Percentiles rank a stretch among this genome's conserved stretches.
phyloP scores from a whole-genome alignment of 148 eudicot genomes.

The Camellia japonica region DNA sequence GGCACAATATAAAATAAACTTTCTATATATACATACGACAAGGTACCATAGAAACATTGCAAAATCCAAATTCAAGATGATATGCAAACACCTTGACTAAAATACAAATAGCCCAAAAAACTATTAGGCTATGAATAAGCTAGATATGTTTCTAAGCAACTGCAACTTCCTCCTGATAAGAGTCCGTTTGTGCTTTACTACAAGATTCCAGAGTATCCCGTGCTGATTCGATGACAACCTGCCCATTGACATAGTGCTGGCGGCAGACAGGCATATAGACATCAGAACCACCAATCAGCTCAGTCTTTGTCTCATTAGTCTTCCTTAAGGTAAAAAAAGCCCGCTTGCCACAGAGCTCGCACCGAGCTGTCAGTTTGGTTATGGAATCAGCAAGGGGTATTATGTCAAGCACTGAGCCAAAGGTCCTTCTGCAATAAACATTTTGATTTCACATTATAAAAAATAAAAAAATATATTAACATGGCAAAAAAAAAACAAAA shows the following conservation, averaged over 20 bases:
- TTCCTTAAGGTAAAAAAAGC: slow-evolving; percentile 82
- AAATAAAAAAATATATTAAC: background rate
- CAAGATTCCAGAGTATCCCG: slow-evolving; percentile 24
- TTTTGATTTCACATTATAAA: background rate
- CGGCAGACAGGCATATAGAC: slow-evolving; percentile 94
- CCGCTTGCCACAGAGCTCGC: slow-evolving; percentile 70
- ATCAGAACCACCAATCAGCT: slow-evolving; percentile 81
- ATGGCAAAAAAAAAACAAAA: too few relatives aligned
- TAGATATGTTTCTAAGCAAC: slow-evolving; percentile 14
- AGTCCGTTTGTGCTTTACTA: slow-evolving; percentile 21
- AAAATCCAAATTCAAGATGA: background rate
- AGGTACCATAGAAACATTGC: background rate
- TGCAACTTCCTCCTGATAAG: slow-evolving; percentile 25
- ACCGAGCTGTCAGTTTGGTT: slow-evolving; percentile 86
- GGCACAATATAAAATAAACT: background rate
- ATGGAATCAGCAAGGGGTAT: slow-evolving; percentile 87
- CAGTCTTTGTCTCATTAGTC: slow-evolving; percentile 57
- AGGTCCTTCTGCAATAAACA: slow-evolving; percentile 56
- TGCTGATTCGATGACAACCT: slow-evolving; percentile 33
- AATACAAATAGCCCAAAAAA: background rate
- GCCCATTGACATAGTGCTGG: slow-evolving; percentile 71
- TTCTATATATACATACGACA: background rate
- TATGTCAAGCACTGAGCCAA: slow-evolving; percentile 77
- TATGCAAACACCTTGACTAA: background rate
- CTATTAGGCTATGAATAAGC: background rate